phyloP scores from a whole-genome alignment of 352 stramenopile genomes.

The Phytophthora sp. region DNA sequence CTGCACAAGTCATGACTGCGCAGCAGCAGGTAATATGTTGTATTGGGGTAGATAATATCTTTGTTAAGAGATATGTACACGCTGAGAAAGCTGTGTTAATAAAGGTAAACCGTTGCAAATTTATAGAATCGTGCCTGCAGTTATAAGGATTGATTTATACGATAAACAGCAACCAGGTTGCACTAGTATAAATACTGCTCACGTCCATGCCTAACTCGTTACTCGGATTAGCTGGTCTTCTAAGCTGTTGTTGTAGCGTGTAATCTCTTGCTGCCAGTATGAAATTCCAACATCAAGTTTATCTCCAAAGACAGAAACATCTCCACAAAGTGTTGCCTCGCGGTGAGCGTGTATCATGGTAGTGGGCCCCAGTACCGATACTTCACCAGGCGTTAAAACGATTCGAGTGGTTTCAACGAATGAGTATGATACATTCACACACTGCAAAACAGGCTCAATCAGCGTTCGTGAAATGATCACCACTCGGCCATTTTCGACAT shows the following conservation, averaged over 20 bases:
- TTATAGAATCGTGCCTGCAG: too few species aligned
- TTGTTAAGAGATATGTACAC: too few species aligned
- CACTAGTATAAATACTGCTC: too few species aligned
- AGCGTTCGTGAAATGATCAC: slow-evolving; percentile 24
- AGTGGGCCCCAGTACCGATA: slow-evolving; percentile 15
- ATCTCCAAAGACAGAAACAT: background rate
- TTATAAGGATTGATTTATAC: too few species aligned
- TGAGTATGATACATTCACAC: background rate
- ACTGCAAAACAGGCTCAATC: slow-evolving; percentile 24
- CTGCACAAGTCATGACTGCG: too few species aligned
- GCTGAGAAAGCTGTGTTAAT: too few species aligned
- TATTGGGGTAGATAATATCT: too few species aligned
- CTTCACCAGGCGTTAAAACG: slow-evolving; percentile 14
- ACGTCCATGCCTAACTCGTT: too few species aligned
- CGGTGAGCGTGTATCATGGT: slow-evolving; percentile 31
- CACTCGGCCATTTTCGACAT: slow-evolving; percentile 3
- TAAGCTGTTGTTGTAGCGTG: slow-evolving; percentile 12
- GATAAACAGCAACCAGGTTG: too few species aligned
- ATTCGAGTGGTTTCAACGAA: slow-evolving; percentile 24
- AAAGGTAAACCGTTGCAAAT: too few species aligned
- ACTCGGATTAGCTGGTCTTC: slow-evolving; percentile 24
- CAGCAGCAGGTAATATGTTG: too few species aligned
- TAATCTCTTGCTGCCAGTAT: slow-evolving; percentile 16
- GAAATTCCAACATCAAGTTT: slow-evolving; percentile 12
- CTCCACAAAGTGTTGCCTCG: slow-evolving; percentile 5